phyloP scores from a whole-genome alignment of 371 early-diverging fungal genomes.

The Lichtheimia ornata region DNA sequence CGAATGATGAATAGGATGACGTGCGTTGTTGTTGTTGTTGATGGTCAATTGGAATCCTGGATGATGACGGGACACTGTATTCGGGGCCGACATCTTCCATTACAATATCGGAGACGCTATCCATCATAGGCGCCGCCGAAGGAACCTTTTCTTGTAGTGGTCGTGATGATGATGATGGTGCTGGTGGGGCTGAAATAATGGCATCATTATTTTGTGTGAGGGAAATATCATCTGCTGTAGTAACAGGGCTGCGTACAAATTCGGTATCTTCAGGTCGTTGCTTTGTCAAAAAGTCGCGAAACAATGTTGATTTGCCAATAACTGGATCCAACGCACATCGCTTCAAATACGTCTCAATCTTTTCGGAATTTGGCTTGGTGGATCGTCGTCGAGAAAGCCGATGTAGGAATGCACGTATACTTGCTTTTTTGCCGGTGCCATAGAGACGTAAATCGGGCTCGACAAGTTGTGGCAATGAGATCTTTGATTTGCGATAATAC shows the following conservation, averaged over 20 bases:
- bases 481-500: slow-evolving; percentile 33
- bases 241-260: not conserved
- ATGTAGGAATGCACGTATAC: slow-evolving; percentile 22
- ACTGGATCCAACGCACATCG: slow-evolving; percentile 36
- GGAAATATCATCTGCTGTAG: too few relatives aligned
- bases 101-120: not conserved
- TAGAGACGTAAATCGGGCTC: slow-evolving; percentile 19
- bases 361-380: slow-evolving; percentile 42
- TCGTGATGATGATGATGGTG: too few relatives aligned
- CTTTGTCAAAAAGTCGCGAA: slow-evolving; percentile 46
- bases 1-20: too few relatives aligned
- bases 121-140: not conserved
- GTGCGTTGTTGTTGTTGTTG: too few relatives aligned
- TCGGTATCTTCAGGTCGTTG: slow-evolving; percentile 47
- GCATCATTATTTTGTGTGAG: not conserved
- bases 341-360: slow-evolving; percentile 43
- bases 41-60: too few relatives aligned
- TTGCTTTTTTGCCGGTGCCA: slow-evolving; percentile 19
- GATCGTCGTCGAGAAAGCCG: slow-evolving; percentile 20
- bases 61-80: too few relatives aligned
- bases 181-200: too few relatives aligned
- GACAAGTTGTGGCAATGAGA: slow-evolving; percentile 15
- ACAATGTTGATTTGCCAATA: slow-evolving; percentile 37
- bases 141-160: too few relatives aligned
- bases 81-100: not conserved